Base-by-base conservation (phyloP, 1,284 basidiomycete genomes). In the Sutorius eximius region DNA sequence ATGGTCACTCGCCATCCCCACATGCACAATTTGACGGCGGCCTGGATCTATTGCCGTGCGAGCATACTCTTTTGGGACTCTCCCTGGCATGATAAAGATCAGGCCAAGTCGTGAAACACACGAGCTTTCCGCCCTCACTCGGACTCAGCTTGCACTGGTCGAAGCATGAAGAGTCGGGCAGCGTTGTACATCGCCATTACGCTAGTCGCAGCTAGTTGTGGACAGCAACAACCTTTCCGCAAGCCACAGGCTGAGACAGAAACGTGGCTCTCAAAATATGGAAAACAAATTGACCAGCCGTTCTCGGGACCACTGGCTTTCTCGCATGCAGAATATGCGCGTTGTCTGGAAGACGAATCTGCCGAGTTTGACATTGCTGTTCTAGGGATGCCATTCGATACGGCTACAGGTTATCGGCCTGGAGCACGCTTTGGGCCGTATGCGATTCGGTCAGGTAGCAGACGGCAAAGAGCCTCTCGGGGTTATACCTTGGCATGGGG, bases 371-470 rank as follows among this genome's bases (percentile, higher is more conserved):
- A 91, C 66, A 82, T 92, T 53, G 89, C 88, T 2, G 69, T 93
- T 41, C 71, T 93, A 9, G 91, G 91, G 7, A 83, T 91, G 75
- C 91, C 90, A 0, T 91, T 93, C 64, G 91, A 93, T 63, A 91
- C 89, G 5, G 81, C 76, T 2, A 85, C 86, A 16, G 78, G 78
- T 1, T 91, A 88, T 63, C 75, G 89, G 54, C 81, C 87, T 49
- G 88, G 87, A 55, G 90, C 90, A 27, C 82, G 91, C 3, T 93
- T 93, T 73, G 91, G 91, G 11, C 91, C 90, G 2, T 82, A 81
- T 63, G 90, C 86, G 7, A 93, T 93, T 62, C 84, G 90, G 32
- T 85, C 86, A 10, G 89, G 89, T 5, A 87, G 86, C 63, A 77
- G 87, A 51, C 75, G 90, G 49, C 84, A 90, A 61, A 73, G 81